Percentiles rank a stretch among this genome's conserved stretches.
Evolutionary conservation across 192 early-diverging fungal genomes (phyloP).

Genomic region (Backusella macrospora): DNA sequence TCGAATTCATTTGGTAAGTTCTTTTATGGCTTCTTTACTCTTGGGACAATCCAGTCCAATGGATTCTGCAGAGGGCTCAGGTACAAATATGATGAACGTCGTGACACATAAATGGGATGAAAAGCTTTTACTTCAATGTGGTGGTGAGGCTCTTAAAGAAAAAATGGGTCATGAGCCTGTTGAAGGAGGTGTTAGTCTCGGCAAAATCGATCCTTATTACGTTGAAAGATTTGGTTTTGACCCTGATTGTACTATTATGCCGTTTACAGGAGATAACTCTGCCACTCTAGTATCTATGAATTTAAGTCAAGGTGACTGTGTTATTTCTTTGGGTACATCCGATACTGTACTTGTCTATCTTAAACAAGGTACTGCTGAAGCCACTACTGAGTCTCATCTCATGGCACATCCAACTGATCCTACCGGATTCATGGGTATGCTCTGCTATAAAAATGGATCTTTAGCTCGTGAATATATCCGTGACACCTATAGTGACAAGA

Average conservation of each 20-base stretch:
- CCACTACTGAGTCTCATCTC: conserved; percentile 39
- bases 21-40: conserved; percentile 70
- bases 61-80: conserved; percentile 76
- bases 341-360: conserved; percentile 75
- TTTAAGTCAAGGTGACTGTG: conserved; percentile 54
- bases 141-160: conserved; percentile 33
- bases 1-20: conserved; percentile 75
- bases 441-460: conserved; percentile 89
- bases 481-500: conserved; percentile 49
- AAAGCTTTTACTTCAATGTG: conserved; percentile 44
- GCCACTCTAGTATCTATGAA: conserved; percentile 64
- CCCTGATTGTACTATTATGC: conserved; percentile 57
- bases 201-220: conserved; percentile 64
- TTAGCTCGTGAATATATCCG: conserved; percentile 74
- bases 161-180: conserved; percentile 53
- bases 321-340: conserved; percentile 80
- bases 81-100: conserved; percentile 82
- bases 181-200: conserved; percentile 46
- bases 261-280: conserved; percentile 85
- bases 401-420: conserved; percentile 63
- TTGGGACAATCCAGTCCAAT: conserved; percentile 58
- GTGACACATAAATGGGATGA: conserved; percentile 57
- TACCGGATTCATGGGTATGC: conserved; percentile 69
- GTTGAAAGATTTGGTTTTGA: conserved; percentile 64
- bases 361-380: conserved; percentile 29